Conservation (phyloP, 495 filamentous ascomycete genomes). For the Aspergillus bertholletiae region DNA sequence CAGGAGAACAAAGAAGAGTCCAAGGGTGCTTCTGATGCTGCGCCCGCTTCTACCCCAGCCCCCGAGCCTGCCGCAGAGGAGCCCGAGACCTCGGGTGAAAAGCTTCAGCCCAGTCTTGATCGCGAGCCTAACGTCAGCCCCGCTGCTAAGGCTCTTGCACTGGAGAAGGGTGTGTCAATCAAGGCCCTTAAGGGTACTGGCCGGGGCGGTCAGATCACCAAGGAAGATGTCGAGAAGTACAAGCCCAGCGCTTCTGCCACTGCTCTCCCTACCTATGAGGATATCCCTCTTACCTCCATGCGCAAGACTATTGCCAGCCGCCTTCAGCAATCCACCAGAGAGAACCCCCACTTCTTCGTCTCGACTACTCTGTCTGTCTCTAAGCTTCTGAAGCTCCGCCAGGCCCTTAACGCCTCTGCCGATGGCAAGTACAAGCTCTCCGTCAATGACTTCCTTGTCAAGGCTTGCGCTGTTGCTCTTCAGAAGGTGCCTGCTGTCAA, state of each 20-base stretch:
- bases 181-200: constrained; percentile 84
- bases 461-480: constrained; percentile 83
- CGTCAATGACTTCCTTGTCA: constrained; percentile 99
- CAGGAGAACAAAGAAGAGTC: constrained; percentile 65
- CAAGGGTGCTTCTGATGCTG: constrained; percentile 50
- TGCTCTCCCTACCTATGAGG: constrained; percentile 68
- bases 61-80: constrained; percentile 60
- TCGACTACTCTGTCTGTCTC: constrained; percentile 79
- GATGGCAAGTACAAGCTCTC: constrained; percentile 97
- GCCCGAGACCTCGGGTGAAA: constrained; percentile 69
- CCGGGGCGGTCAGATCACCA: constrained; percentile 81
- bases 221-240: constrained; percentile 88
- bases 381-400: constrained; percentile 93
- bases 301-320: constrained; percentile 95
- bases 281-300: constrained; percentile 85
- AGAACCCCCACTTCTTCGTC: constrained; percentile 99
- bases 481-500: constrained; percentile 95
- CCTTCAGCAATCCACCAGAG: constrained; percentile 79
- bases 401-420: constrained; percentile 82
- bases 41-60: constrained; percentile 58
- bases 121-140: constrained; percentile 70
- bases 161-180: constrained; percentile 80
- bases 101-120: constrained; percentile 77
- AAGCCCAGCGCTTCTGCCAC: constrained; percentile 50
- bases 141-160: constrained; percentile 73